Conservation (phyloP, 306 rosid species). For the Cucurbita argyrosperma region DNA sequence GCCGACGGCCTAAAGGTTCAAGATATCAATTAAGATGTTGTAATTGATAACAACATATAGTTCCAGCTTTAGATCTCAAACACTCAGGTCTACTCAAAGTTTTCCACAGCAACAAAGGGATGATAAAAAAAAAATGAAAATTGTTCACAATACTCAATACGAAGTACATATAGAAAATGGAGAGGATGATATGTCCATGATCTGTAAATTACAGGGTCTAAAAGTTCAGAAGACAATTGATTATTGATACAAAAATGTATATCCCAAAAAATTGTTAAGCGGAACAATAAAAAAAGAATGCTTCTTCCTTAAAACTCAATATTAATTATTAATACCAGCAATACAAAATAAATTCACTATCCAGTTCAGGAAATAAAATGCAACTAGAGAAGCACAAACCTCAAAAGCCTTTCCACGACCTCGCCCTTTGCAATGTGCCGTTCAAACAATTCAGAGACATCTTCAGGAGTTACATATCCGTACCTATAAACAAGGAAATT, state of each 20-base stretch:
- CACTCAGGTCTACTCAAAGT: background rate
- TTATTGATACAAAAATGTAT: background rate
- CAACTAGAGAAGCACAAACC: conserved; percentile 23
- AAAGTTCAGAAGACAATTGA: background rate
- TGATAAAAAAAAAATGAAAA: background rate
- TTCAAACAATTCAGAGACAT: conserved; percentile 65
- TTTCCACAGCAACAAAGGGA: background rate
- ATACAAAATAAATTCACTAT: background rate
- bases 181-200: background rate
- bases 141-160: background rate
- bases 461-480: conserved; percentile 87
- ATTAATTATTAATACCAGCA: background rate
- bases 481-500: conserved; percentile 41
- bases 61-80: background rate
- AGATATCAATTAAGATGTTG: background rate
- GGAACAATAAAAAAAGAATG: background rate
- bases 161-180: background rate
- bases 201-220: background rate
- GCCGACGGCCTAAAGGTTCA: background rate
- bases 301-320: background rate
- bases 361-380: background rate
- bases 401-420: conserved; percentile 55
- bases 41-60: background rate
- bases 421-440: conserved; percentile 64
- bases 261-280: background rate